Base-by-base conservation (phyloP, 2,329 filamentous ascomycete genomes). In the Fusarium sp. region DNA sequence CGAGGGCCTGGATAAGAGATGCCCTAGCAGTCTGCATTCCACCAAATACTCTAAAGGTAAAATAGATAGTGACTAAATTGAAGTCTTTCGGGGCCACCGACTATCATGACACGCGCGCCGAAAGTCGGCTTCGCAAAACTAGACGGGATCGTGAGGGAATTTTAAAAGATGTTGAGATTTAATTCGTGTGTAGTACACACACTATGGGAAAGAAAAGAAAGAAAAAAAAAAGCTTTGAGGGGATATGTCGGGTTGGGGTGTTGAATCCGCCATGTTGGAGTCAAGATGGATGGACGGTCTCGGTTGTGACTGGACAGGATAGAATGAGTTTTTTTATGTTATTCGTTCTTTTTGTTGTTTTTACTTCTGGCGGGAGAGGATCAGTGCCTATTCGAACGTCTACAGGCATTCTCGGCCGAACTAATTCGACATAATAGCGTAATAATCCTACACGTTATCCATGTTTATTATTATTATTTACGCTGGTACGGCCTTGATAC, bases 281-380 rank as follows among this genome's bases (percentile, higher is more conserved):
- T 71, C 69, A 57, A 71, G 69, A 71, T 72, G 69, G 69, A 71
- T 71, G 69, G 69, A 60, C 69, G 69, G 69, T 48, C 45, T 71
- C 23, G 44, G 12, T 30, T 13, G 7, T 55, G 69, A 71, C 42
- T 71, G 69, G 69, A 56, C n/a, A 38, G 26, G n/a, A 37, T 13
- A 27, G 35, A 26, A 57, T 53, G 65, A 49, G 41, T 49, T 60
- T 71, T 50, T 59, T 17, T 26, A 27, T 26, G 15, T 12, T 18
- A 41, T 54, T 64, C 38, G 26, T 46, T 64, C 35, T 13, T 59
- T 35, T n/a, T 18, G 30, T 32, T 54, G 23, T 54, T 56, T 55
- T 30, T 45, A 17, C 27, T 48, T 59, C 26, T 20, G 20, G 37
- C 10, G 20, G 15, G 18, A 60, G 66, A 52, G 38, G 48, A 70